phyloP scores from a whole-genome alignment of 2,329 filamentous ascomycete species.

The Saccharata proteae region DNA sequence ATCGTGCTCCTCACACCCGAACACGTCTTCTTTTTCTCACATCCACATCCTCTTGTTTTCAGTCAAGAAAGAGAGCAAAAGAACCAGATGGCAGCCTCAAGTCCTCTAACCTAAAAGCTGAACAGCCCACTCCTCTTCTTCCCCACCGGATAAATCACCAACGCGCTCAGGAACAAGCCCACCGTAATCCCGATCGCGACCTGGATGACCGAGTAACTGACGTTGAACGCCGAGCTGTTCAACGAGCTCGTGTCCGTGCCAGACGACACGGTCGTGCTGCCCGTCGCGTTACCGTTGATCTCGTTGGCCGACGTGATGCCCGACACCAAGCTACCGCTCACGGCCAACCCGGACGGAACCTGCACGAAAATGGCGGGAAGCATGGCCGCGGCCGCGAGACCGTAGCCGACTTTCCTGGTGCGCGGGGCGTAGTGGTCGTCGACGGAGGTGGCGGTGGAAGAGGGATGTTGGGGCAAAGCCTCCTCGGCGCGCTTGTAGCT shows the following conservation, averaged over 20 bases:
- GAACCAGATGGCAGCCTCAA: conserved; percentile 12
- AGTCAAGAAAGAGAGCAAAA: too few relatives aligned
- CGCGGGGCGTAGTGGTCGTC: conserved; percentile 15
- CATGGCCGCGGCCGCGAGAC: conserved; percentile 73
- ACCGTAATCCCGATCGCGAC: conserved; percentile 41
- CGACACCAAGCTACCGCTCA: conserved; percentile 43
- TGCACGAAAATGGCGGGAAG: conserved; percentile 73
- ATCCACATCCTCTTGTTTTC: conserved; percentile 9
- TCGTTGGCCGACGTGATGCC: conserved; percentile 46
- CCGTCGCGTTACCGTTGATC: conserved; percentile 36
- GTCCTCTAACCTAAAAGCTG: conserved; percentile 18
- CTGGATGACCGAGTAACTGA: conserved; percentile 37
- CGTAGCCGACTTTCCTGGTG: conserved; percentile 45
- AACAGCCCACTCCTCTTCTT: conserved; percentile 35
- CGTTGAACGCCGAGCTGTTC: conserved; percentile 35
- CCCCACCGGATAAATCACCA: conserved; percentile 38
- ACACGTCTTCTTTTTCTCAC: neutral
- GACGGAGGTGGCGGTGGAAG: conserved; percentile 1
- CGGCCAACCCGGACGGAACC: conserved; percentile 48
- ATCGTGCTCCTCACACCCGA: too few relatives aligned
- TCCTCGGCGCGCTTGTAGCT: conserved; percentile 1
- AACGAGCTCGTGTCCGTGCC: conserved; percentile 14
- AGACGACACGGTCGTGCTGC: conserved; percentile 13
- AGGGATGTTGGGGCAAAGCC: neutral
- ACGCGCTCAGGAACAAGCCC: conserved; percentile 35